These are phyloP conservation scores for Solanum chacoense DNA, from an alignment of 305 asterid genomes.

Conservation along the genomic window DNA sequence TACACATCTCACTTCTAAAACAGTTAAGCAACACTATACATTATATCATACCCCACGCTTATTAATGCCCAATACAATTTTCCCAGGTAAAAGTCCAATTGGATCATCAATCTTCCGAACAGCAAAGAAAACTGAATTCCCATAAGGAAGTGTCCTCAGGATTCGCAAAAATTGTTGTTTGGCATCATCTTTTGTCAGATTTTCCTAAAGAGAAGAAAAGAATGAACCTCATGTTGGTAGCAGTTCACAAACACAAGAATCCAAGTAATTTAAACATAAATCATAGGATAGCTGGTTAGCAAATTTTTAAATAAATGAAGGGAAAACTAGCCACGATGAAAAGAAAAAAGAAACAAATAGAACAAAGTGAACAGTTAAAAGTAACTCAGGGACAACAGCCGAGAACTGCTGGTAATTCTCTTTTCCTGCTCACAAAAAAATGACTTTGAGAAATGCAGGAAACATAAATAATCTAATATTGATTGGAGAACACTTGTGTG, in stretches of 20 bases:
- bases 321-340: not conserved
- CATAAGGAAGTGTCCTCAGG: constrained; percentile 87
- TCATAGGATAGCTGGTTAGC: not conserved
- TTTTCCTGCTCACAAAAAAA: not conserved
- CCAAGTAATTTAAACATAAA: not conserved
- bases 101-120: constrained; percentile 99
- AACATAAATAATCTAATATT: not conserved
- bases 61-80: constrained; percentile 79
- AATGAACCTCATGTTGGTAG: not conserved
- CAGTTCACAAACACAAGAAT: not conserved
- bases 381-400: not conserved
- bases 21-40: not conserved
- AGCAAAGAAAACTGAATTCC: constrained; percentile 88
- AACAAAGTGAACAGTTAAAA: not conserved
- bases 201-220: constrained; percentile 33
- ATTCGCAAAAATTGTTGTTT: constrained; percentile 84
- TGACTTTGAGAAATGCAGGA: not conserved
- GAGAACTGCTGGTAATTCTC: not conserved
- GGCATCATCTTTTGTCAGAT: constrained; percentile 95
- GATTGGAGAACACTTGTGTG: not conserved
- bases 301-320: not conserved
- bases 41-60: constrained; percentile 81
- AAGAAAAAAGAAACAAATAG: not conserved
- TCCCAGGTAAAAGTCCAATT: constrained; percentile 93
- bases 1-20: not conserved